Evolutionary conservation across 371 early-diverging fungal genomes (phyloP).

Genomic region (Thermomucor indicae-seudaticae): DNA sequence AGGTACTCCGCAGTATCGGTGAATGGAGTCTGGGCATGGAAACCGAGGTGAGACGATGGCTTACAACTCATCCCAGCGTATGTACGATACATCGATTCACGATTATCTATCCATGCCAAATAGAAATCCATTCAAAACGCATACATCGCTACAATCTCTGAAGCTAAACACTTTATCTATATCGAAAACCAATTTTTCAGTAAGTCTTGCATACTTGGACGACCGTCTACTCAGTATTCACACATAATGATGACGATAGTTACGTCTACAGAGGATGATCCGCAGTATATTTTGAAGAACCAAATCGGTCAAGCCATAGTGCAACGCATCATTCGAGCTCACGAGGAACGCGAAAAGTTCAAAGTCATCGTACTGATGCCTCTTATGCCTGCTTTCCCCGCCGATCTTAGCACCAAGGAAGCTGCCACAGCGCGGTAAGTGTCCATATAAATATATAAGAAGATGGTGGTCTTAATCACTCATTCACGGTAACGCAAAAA

Average conservation of each 20-base stretch:
- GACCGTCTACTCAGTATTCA: neutral
- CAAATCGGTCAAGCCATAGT: conserved; percentile 76
- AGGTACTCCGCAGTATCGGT: conserved; percentile 69
- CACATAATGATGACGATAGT: conserved; percentile 34
- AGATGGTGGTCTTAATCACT: neutral
- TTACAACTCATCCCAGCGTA: neutral
- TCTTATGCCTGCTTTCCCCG: conserved; percentile 88
- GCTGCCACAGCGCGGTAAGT: conserved; percentile 60
- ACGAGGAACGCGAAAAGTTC: conserved; percentile 63
- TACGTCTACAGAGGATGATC: conserved; percentile 54
- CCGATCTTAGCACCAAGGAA: conserved; percentile 69
- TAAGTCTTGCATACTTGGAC: conserved; percentile 23
- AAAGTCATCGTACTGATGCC: conserved; percentile 87
- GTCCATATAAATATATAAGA: neutral
- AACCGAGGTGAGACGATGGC: conserved; percentile 25
- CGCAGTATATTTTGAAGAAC: conserved; percentile 59
- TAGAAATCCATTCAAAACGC: conserved; percentile 83
- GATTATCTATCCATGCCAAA: neutral
- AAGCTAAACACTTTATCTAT: conserved; percentile 83
- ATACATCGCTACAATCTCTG: conserved; percentile 69
- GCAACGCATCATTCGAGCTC: conserved; percentile 75
- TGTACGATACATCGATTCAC: neutral
- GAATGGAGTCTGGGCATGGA: conserved; percentile 66
- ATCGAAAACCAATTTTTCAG: conserved; percentile 97
- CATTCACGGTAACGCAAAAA: neutral